A percentile compares a stretch with the other conserved stretches of the same genome.
These are phyloP conservation scores for Suillus cothurnatus DNA, from an alignment of 768 basidiomycete species.

Conservation along the genomic window DNA sequence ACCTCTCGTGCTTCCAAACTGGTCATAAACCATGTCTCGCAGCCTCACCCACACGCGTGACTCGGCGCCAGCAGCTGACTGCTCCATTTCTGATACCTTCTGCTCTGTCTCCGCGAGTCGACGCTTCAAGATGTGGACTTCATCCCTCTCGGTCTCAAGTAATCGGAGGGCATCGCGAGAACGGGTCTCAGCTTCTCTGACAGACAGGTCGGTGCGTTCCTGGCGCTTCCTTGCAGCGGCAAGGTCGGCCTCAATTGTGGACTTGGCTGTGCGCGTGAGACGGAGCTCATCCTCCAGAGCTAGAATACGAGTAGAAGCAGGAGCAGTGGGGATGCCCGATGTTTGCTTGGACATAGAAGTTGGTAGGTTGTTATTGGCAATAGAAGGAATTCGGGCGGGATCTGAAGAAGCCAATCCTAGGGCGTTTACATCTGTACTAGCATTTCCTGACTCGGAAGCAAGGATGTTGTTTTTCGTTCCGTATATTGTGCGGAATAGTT, in stretches of 20 bases:
- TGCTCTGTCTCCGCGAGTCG: conserved; percentile 26
- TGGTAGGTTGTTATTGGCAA: background rate
- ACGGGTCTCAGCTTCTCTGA: conserved; percentile 19
- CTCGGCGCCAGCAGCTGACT: conserved; percentile 19
- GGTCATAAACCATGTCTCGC: conserved; percentile 33
- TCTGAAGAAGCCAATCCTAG: conserved; percentile 30
- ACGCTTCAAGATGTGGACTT: conserved; percentile 25
- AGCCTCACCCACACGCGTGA: conserved; percentile 29
- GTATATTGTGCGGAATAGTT: conserved; percentile 34
- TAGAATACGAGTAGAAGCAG: conserved; percentile 18
- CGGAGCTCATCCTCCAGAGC: conserved; percentile 28
- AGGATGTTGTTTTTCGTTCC: conserved; percentile 26
- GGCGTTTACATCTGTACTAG: conserved; percentile 17
- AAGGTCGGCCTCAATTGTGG: conserved; percentile 23
- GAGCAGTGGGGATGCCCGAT: conserved; percentile 2
- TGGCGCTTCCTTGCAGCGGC: conserved; percentile 18
- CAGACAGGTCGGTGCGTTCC: background rate
- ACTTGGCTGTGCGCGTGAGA: conserved; percentile 16
- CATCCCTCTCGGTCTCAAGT: conserved; percentile 22
- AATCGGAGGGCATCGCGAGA: conserved; percentile 21
- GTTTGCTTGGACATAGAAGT: conserved; percentile 1
- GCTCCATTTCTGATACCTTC: conserved; percentile 20
- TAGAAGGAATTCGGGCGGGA: conserved; percentile 7
- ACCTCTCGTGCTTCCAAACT: conserved; percentile 17
- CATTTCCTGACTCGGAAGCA: conserved; percentile 18